Conservation (phyloP, 2,329 filamentous ascomycete species). For the Fusarium torreyae region DNA sequence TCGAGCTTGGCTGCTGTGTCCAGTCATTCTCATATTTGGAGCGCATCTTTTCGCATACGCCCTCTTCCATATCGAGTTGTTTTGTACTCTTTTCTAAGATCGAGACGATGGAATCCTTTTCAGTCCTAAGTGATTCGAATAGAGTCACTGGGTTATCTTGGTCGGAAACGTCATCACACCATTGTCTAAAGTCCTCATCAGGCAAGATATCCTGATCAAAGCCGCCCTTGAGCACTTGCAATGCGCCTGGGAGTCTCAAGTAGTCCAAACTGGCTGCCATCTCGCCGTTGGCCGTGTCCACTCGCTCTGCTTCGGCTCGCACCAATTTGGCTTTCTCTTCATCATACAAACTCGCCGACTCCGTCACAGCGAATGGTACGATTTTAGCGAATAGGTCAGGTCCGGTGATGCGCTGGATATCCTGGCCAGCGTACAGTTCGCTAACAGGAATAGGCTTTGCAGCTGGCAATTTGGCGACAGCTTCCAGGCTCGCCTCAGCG, state of each 20-base stretch:
- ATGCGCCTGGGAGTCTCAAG: conserved; percentile 86
- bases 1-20: conserved; percentile 96
- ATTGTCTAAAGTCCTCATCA: conserved; percentile 91
- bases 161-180: conserved; percentile 93
- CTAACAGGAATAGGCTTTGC: conserved; percentile 98
- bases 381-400: conserved; percentile 98
- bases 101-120: conserved; percentile 81
- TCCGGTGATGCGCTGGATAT: conserved; percentile 96
- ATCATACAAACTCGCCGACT: conserved; percentile 96
- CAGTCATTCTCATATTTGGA: conserved; percentile 96
- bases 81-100: conserved; percentile 86
- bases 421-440: conserved; percentile 96
- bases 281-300: conserved; percentile 93
- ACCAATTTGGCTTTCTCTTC: conserved; percentile 98
- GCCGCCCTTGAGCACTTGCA: conserved; percentile 93
- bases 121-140: conserved; percentile 83
- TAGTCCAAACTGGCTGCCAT: conserved; percentile 97
- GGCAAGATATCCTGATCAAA: conserved; percentile 90
- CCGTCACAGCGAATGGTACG: conserved; percentile 94
- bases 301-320: conserved; percentile 92
- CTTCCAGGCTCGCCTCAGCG: conserved; percentile 83
- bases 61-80: conserved; percentile 96
- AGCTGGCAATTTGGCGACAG: conserved; percentile 91
- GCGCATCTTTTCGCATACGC: conserved; percentile 98
- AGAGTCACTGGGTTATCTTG: conserved; percentile 84